These are phyloP conservation scores for Asclepias syriaca DNA, from an alignment of 257 asterid species.

Conservation along the genomic window DNA sequence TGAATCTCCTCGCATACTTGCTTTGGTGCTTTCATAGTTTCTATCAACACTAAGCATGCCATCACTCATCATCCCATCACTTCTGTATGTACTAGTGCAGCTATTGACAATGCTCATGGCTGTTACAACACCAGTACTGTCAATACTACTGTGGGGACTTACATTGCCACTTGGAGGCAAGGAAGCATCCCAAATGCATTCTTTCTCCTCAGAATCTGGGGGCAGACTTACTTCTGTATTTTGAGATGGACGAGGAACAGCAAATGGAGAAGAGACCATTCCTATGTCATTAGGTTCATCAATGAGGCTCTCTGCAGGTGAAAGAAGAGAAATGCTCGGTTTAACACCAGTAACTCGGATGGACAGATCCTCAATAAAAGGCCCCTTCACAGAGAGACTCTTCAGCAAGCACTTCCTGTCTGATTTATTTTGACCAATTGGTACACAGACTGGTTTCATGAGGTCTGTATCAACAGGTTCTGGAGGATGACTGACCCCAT, in stretches of 20 bases:
- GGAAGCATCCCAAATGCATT: slow-evolving; percentile 50
- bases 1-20: slow-evolving; percentile 39
- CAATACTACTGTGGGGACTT: slow-evolving; percentile 53
- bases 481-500: slow-evolving; percentile 79
- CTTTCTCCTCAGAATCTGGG: slow-evolving; percentile 40
- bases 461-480: slow-evolving; percentile 65
- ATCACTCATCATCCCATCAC: slow-evolving; percentile 48
- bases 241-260: slow-evolving; percentile 37
- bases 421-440: slow-evolving; percentile 49
- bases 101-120: slow-evolving; percentile 44
- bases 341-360: slow-evolving; percentile 42
- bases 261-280: slow-evolving; percentile 30
- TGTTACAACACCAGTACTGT: slow-evolving; percentile 34
- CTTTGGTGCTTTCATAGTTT: slow-evolving; percentile 35
- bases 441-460: slow-evolving; percentile 69
- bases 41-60: slow-evolving; percentile 47
- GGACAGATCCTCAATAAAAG: slow-evolving; percentile 50
- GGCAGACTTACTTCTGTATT: slow-evolving; percentile 30
- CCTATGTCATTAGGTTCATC: slow-evolving; percentile 33
- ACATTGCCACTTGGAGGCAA: slow-evolving; percentile 51
- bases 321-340: slow-evolving; percentile 27
- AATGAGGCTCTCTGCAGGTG: slow-evolving; percentile 29
- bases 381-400: slow-evolving; percentile 54
- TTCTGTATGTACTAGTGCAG: slow-evolving; percentile 37
- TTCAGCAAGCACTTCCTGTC: slow-evolving; percentile 48